Conservation (phyloP, 306 rosid genomes). For the Trifolium repens region DNA sequence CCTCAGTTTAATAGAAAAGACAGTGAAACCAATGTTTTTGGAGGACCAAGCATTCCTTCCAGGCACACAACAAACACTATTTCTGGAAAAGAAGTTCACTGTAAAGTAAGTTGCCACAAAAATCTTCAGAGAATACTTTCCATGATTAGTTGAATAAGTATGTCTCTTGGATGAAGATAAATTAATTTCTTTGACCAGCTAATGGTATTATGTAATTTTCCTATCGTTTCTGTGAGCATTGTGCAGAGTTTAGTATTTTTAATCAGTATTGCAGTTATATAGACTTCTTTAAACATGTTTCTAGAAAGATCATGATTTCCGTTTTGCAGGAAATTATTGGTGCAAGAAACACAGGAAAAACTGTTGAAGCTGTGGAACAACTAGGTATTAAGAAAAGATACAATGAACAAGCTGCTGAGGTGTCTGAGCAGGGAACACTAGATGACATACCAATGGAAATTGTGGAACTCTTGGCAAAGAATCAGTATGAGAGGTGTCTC, state of each 20-base stretch:
- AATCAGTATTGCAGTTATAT: conserved; percentile 8
- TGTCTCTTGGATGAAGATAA: conserved; percentile 47
- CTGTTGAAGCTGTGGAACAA: conserved; percentile 53
- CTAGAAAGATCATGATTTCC: conserved; percentile 35
- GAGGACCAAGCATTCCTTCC: conserved; percentile 52
- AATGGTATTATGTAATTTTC: conserved; percentile 46
- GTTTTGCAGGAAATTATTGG: conserved; percentile 64
- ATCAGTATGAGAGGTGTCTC: conserved; percentile 84
- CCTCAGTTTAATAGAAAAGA: conserved; percentile 56
- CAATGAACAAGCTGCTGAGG: conserved; percentile 50
- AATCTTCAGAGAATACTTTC: conserved; percentile 43
- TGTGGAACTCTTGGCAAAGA: conserved; percentile 87
- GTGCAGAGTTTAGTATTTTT: conserved; percentile 27
- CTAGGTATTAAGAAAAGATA: conserved; percentile 49
- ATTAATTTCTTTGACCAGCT: conserved; percentile 45
- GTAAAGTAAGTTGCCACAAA: conserved; percentile 50
- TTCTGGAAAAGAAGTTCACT: conserved; percentile 52
- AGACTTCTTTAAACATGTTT: conserved; percentile 14
- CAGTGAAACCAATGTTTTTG: conserved; percentile 52
- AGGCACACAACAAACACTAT: conserved; percentile 46
- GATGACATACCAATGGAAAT: conserved; percentile 97
- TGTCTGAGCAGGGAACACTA: conserved; percentile 60
- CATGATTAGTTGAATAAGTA: conserved; percentile 45
- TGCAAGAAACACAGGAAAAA: conserved; percentile 50
- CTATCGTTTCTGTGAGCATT: conserved; percentile 8